These are phyloP conservation scores for Populus euphratica DNA, from an alignment of 345 rosid species.

Conservation along the genomic window DNA sequence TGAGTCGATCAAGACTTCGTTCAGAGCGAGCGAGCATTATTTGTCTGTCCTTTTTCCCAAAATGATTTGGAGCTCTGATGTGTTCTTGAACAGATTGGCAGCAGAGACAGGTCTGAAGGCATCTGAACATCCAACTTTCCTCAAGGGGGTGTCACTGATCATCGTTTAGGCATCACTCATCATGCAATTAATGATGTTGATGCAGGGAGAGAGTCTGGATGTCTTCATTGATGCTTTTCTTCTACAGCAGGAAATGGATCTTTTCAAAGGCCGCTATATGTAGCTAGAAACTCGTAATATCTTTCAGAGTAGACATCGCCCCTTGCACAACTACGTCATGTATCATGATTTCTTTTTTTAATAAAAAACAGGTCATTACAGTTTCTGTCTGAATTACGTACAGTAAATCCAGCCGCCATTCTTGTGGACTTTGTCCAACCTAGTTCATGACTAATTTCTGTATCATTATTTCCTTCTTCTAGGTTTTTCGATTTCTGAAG, in stretches of 20 bases:
- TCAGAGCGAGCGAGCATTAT: conserved; percentile 26
- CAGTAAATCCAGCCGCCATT: too few relatives aligned
- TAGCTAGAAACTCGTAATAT: background rate
- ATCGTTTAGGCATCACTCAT: conserved; percentile 80
- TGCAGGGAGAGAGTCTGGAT: conserved; percentile 83
- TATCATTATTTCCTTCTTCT: background rate
- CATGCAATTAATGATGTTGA: conserved; percentile 65
- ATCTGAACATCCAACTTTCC: conserved; percentile 93
- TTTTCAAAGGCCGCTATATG: too few relatives aligned
- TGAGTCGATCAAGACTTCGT: conserved; percentile 69
- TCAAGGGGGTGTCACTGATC: conserved; percentile 87
- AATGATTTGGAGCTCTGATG: conserved; percentile 11
- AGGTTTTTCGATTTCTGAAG: background rate
- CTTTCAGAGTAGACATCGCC: background rate
- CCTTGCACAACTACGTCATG: background rate
- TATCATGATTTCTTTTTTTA: background rate
- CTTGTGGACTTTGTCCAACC: too few relatives aligned
- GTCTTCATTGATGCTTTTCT: conserved; percentile 80
- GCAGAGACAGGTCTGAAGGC: conserved; percentile 87
- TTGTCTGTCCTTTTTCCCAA: conserved; percentile 4
- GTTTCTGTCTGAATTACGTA: too few relatives aligned
- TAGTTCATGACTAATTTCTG: background rate
- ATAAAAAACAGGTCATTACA: too few relatives aligned
- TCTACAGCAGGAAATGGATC: conserved; percentile 87
- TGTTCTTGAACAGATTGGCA: conserved; percentile 63